phyloP scores from a whole-genome alignment of 1,284 basidiomycete species.

The Ustilago shanxiensis region DNA sequence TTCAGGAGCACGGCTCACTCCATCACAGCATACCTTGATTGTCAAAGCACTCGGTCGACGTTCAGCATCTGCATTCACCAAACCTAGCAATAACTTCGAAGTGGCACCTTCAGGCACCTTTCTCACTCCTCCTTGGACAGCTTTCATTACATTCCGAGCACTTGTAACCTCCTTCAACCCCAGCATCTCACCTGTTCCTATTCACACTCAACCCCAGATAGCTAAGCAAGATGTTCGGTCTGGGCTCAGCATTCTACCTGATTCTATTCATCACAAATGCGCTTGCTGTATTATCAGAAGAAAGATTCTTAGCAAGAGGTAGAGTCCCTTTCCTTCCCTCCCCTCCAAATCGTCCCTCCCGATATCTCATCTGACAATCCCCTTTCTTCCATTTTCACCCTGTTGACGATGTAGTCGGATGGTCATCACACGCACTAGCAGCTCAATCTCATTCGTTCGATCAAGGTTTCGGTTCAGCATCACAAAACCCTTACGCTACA shows the following conservation, averaged over 20 bases:
- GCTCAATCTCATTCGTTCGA: conserved; percentile 32
- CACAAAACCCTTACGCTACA: conserved; percentile 28
- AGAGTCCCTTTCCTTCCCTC: conserved; percentile 69
- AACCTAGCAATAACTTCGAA: no score
- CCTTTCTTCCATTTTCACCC: not conserved
- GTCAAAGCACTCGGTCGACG: no score
- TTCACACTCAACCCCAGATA: not conserved
- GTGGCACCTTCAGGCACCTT: no score
- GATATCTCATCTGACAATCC: no score
- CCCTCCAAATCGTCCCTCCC: not conserved
- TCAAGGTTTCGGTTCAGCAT: conserved; percentile 35
- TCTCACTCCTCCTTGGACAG: no score
- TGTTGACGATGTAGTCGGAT: conserved; percentile 79
- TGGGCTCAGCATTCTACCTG: conserved; percentile 72
- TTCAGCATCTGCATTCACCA: no score
- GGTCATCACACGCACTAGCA: conserved; percentile 74
- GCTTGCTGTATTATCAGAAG: conserved; percentile 92
- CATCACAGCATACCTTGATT: no score
- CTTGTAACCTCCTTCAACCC: not conserved
- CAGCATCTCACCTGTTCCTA: not conserved
- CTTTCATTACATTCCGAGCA: not conserved
- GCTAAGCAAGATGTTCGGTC: conserved; percentile 40
- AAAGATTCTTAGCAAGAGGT: conserved; percentile 93
- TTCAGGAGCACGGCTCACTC: not conserved
- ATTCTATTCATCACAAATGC: conserved; percentile 87